Percentiles rank a stretch among this genome's conserved stretches.
Evolutionary conservation across 1,284 basidiomycete species (phyloP).

Genomic region (Leccinum fuscescens): DNA sequence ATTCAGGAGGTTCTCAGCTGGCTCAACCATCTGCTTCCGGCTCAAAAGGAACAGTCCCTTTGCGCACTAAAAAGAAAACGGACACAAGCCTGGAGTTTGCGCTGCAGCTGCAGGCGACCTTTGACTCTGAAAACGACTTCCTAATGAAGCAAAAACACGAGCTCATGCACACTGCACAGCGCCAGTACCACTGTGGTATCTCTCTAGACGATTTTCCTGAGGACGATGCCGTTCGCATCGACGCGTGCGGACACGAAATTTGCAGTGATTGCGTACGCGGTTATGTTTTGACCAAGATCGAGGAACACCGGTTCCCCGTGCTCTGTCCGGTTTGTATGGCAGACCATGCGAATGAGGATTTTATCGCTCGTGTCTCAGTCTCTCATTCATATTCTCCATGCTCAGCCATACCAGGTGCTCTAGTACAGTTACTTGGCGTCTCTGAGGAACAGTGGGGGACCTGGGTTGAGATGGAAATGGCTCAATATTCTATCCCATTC

Average conservation of each 20-base stretch:
- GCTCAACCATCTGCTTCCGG: not conserved
- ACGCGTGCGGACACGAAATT: conserved; percentile 50
- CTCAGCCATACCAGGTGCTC: conserved; percentile 39
- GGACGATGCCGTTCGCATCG: conserved; percentile 46
- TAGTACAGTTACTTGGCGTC: conserved; percentile 49
- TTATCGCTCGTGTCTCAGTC: not conserved
- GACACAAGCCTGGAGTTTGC: too few relatives aligned
- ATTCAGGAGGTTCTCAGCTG: not conserved
- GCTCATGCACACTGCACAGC: conserved; percentile 29
- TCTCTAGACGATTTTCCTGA: conserved; percentile 53
- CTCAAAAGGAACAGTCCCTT: too few relatives aligned
- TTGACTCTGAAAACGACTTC: conserved; percentile 44
- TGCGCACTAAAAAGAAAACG: too few relatives aligned
- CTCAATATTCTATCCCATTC: conserved; percentile 47
- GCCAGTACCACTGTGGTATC: conserved; percentile 52
- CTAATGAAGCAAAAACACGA: conserved; percentile 37
- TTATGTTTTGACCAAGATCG: conserved; percentile 47
- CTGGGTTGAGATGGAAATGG: conserved; percentile 50
- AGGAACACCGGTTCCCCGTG: conserved; percentile 56
- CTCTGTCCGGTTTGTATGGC: conserved; percentile 55
- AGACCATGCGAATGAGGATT: conserved; percentile 32
- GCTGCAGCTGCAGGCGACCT: too few relatives aligned
- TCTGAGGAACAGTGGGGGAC: conserved; percentile 46
- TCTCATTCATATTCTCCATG: not conserved
- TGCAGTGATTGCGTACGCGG: conserved; percentile 53